Percentiles rank a stretch among this genome's conserved stretches.
phyloP scores from a whole-genome alignment of 1,284 basidiomycete species.

The Leccinum pachyderme region DNA sequence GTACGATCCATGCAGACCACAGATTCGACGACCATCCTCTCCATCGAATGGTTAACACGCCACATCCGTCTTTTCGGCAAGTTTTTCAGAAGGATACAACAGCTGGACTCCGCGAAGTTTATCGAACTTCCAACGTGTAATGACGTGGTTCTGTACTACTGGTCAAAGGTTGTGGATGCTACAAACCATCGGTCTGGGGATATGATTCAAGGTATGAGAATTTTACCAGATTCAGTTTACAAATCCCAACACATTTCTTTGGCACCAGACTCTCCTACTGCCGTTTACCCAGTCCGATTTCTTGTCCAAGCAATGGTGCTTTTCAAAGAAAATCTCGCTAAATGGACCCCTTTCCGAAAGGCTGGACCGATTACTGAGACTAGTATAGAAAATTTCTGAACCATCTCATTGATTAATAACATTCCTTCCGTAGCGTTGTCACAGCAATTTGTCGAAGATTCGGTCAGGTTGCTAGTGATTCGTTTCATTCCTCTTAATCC shows the following conservation, averaged over 20 bases:
- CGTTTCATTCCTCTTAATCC: constrained; percentile 82
- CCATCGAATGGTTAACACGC: constrained; percentile 57
- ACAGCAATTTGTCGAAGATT: constrained; percentile 72
- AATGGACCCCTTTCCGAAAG: constrained; percentile 65
- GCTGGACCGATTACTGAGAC: constrained; percentile 58
- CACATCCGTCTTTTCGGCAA: constrained; percentile 73
- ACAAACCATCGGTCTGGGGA: constrained; percentile 47
- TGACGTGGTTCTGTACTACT: constrained; percentile 72
- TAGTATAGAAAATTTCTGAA: constrained; percentile 39
- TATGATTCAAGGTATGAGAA: constrained; percentile 51
- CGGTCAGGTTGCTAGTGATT: constrained; percentile 75
- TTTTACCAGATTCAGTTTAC: background rate
- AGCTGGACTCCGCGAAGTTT: constrained; percentile 58
- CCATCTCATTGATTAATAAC: constrained; percentile 16
- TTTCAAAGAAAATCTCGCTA: constrained; percentile 80
- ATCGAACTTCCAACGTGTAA: constrained; percentile 60
- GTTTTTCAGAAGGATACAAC: constrained; percentile 71
- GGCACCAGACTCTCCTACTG: constrained; percentile 46
- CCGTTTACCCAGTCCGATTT: constrained; percentile 73
- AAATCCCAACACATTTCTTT: background rate
- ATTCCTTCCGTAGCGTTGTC: constrained; percentile 55
- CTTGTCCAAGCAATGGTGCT: constrained; percentile 85
- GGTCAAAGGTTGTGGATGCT: constrained; percentile 72
- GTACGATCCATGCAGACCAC: constrained; percentile 25
- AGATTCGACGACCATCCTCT: constrained; percentile 36